These are phyloP conservation scores for Rhododendron vialii DNA, from an alignment of 148 eudicot species.

Conservation along the genomic window DNA sequence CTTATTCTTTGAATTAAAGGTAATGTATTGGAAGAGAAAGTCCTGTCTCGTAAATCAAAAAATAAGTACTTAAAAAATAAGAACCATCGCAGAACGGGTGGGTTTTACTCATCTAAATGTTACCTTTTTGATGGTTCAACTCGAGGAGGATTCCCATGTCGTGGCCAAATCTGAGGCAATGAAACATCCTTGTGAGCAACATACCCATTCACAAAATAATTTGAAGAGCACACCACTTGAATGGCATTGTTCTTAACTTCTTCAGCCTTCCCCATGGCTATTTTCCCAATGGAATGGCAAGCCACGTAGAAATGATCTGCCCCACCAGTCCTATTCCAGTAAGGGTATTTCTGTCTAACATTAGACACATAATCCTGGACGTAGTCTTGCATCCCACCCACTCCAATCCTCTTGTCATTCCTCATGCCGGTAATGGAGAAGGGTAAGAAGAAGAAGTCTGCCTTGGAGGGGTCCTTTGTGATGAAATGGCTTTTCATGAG, in stretches of 20 bases:
- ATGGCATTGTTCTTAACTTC: constrained; percentile 64
- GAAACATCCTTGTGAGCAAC: constrained; percentile 83
- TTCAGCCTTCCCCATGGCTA: constrained; percentile 67
- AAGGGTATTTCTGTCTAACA: constrained; percentile 47
- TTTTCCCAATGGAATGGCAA: constrained; percentile 78
- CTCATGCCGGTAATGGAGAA: constrained; percentile 75
- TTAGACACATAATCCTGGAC: constrained; percentile 40
- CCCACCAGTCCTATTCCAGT: constrained; percentile 76
- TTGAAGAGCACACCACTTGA: constrained; percentile 86
- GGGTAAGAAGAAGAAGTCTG: constrained; percentile 78
- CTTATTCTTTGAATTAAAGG: too few species aligned
- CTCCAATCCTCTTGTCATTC: constrained; percentile 59
- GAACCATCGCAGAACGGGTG: too few species aligned
- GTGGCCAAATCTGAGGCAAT: constrained; percentile 92
- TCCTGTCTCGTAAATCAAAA: too few species aligned
- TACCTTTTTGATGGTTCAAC: constrained; percentile 59
- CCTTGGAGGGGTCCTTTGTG: constrained; percentile 57
- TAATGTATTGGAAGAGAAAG: too few species aligned
- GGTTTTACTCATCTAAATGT: background rate
- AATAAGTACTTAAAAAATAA: too few species aligned
- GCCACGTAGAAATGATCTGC: constrained; percentile 89
- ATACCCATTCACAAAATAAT: constrained; percentile 66
- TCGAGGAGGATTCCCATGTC: constrained; percentile 44
- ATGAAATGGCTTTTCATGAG: constrained; percentile 63
- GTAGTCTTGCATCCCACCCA: constrained; percentile 51